Conservation (phyloP, 768 basidiomycete species). For the Tylopilus cervinicoccineus region DNA sequence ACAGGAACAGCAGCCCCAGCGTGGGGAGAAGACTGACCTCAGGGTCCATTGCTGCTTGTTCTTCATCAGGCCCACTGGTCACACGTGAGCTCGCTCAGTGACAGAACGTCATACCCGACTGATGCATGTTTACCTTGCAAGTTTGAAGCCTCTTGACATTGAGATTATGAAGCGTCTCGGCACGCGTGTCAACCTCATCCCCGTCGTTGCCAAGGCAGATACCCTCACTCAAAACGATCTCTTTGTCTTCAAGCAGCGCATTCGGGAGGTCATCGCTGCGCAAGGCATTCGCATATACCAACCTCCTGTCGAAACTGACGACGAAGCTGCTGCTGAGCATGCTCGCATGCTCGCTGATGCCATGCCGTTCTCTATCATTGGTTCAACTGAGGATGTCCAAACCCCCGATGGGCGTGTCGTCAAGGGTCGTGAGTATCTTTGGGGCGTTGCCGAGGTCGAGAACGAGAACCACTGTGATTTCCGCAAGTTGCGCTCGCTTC, state of each 20-base stretch:
- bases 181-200: slow-evolving; percentile 96
- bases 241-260: slow-evolving; percentile 87
- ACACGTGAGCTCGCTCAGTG: slow-evolving; percentile 63
- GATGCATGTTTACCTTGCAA: slow-evolving; percentile 5
- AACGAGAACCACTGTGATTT: slow-evolving; percentile 99
- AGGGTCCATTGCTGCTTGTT: slow-evolving; percentile 96
- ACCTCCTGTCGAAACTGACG: slow-evolving; percentile 87
- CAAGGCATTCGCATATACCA: slow-evolving; percentile 95
- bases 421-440: slow-evolving; percentile 97
- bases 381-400: slow-evolving; percentile 90
- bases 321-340: slow-evolving; percentile 82
- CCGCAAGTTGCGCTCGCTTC: slow-evolving; percentile 90
- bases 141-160: slow-evolving; percentile 95
- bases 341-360: slow-evolving; percentile 84
- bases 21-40: slow-evolving; percentile 90
- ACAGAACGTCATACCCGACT: neutral
- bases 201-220: slow-evolving; percentile 96
- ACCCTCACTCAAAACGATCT: slow-evolving; percentile 95
- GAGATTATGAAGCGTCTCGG: slow-evolving; percentile 99
- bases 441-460: slow-evolving; percentile 99
- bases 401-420: slow-evolving; percentile 89
- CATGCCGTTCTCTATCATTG: slow-evolving; percentile 98
- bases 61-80: slow-evolving; percentile 94
- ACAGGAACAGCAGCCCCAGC: slow-evolving; percentile 98
- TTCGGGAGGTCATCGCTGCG: slow-evolving; percentile 85